Evolutionary conservation across 208 protist species (phyloP).

Genomic region (Acanthamoeba royreba): DNA sequence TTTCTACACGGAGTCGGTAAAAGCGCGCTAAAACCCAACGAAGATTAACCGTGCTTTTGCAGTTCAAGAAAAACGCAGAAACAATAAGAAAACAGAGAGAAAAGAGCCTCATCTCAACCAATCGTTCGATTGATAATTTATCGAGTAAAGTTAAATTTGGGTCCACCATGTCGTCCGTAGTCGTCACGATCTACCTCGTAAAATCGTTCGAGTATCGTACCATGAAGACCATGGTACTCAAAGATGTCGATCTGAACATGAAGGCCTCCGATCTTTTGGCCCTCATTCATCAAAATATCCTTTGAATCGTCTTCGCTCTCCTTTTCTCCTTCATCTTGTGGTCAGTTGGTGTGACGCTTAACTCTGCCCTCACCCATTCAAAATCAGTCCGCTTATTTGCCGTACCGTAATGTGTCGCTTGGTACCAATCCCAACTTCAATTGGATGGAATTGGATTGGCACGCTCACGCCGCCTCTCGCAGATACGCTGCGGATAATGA

Average conservation of each 20-base stretch:
- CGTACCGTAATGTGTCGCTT: neutral
- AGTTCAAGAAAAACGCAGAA: too few relatives aligned
- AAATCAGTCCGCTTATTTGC: neutral
- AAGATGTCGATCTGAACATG: conserved; percentile 30
- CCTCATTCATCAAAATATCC: neutral
- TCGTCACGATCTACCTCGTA: conserved; percentile 25
- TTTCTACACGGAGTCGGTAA: too few relatives aligned
- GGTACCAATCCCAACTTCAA: neutral
- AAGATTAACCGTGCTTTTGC: too few relatives aligned
- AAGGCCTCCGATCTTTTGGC: neutral
- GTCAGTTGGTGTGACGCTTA: neutral
- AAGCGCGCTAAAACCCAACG: too few relatives aligned
- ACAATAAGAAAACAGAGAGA: neutral
- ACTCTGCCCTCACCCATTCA: neutral
- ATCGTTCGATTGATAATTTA: neutral
- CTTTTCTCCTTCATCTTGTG: too few relatives aligned
- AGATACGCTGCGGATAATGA: conserved; percentile 26
- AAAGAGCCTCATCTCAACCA: neutral
- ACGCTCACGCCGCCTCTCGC: neutral
- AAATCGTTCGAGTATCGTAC: conserved; percentile 37
- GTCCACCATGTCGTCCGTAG: neutral
- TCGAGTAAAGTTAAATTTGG: neutral
- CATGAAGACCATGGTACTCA: conserved; percentile 36
- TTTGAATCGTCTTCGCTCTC: neutral
- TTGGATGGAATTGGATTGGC: neutral